These are phyloP conservation scores for Pythium vanterpoolii DNA, from an alignment of 352 stramenopile species.

Conservation along the genomic window DNA sequence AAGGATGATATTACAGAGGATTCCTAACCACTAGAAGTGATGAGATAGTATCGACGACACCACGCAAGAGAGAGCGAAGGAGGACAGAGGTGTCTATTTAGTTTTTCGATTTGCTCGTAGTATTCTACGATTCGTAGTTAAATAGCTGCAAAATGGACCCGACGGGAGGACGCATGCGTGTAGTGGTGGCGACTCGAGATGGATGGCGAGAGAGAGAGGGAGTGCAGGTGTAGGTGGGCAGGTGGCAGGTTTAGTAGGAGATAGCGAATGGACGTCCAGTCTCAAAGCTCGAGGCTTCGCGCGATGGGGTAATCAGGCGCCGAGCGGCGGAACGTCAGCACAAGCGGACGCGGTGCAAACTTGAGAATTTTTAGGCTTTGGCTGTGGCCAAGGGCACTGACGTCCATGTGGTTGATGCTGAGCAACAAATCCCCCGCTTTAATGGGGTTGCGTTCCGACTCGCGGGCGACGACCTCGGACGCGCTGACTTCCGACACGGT, in stretches of 20 bases:
- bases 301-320: slow-evolving; percentile 23
- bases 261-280: neutral
- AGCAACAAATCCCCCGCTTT: slow-evolving; percentile 52
- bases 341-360: slow-evolving; percentile 59
- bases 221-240: neutral
- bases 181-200: no score
- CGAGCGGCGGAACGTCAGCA: slow-evolving; percentile 60
- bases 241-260: neutral
- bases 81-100: slow-evolving; percentile 1
- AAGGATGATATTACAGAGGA: no score
- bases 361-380: slow-evolving; percentile 58
- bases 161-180: no score
- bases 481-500: slow-evolving; percentile 39
- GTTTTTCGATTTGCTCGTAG: neutral
- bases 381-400: slow-evolving; percentile 52
- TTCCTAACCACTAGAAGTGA: neutral
- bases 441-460: slow-evolving; percentile 29
- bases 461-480: slow-evolving; percentile 25
- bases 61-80: no score
- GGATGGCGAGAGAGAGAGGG: neutral
- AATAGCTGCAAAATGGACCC: slow-evolving; percentile 13
- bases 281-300: slow-evolving; percentile 51
- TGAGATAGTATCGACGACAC: neutral
- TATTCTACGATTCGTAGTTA: slow-evolving; percentile 4
- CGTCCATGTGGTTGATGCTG: slow-evolving; percentile 72